A percentile compares a stretch with the other conserved stretches of the same genome.
These are phyloP conservation scores for Escallonia herrerae DNA, from an alignment of 129 eudicot species.

Conservation along the genomic window DNA sequence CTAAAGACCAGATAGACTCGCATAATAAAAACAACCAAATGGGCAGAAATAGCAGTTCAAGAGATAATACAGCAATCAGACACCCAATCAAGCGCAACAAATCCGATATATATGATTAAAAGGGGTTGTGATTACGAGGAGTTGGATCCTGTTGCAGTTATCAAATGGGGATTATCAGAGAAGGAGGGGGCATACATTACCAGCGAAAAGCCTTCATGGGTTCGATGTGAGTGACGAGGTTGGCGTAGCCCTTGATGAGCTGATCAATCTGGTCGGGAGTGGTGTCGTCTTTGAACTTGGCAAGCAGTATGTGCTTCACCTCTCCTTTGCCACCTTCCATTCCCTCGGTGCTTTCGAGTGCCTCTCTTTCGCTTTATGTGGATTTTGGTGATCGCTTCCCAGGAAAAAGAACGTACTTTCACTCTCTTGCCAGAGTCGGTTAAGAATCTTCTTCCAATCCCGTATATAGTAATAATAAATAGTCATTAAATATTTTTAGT, in stretches of 20 bases:
- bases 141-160: too few relatives aligned
- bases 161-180: not conserved
- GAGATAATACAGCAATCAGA: not conserved
- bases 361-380: too few relatives aligned
- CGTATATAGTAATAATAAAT: too few relatives aligned
- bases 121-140: not conserved
- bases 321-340: conserved; percentile 36
- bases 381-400: too few relatives aligned
- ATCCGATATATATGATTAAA: not conserved
- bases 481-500: too few relatives aligned
- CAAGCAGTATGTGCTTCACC: conserved; percentile 53
- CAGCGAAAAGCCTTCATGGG: conserved; percentile 82
- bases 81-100: not conserved
- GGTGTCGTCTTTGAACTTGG: conserved; percentile 39
- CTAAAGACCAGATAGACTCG: too few relatives aligned
- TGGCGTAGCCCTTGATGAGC: conserved; percentile 64
- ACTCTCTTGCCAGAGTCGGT: too few relatives aligned
- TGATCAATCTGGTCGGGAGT: conserved; percentile 35
- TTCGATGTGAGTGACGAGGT: conserved; percentile 61
- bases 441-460: too few relatives aligned
- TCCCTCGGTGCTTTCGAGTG: not conserved
- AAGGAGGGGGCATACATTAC: conserved; percentile 21
- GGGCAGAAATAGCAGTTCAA: not conserved
- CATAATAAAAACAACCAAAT: not conserved
- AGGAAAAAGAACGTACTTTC: too few relatives aligned